phyloP scores from a whole-genome alignment of 2,329 filamentous ascomycete species.

The Trichocomaceae sp. region DNA sequence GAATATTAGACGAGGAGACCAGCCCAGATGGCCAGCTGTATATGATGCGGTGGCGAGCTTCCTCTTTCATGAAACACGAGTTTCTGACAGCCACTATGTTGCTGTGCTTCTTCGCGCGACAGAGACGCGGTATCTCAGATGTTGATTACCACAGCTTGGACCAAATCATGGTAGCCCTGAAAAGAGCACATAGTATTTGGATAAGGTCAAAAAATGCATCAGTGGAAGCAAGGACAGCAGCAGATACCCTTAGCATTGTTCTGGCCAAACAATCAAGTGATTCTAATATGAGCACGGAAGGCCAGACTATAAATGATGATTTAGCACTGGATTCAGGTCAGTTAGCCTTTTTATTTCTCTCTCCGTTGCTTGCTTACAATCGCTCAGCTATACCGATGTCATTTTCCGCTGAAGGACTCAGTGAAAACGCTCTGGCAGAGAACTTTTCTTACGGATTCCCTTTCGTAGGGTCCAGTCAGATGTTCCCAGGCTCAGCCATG shows the following conservation, averaged over 20 bases:
- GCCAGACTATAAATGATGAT: background rate
- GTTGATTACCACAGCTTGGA: conserved; percentile 14
- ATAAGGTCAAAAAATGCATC: conserved; percentile 15
- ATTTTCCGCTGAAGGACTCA: background rate
- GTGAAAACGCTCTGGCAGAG: background rate
- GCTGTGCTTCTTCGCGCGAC: conserved; percentile 37
- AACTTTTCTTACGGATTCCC: background rate
- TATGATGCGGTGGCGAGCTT: conserved; percentile 51
- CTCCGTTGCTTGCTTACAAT: background rate
- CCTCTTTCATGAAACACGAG: conserved; percentile 52
- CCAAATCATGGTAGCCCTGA: conserved; percentile 13
- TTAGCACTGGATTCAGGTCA: background rate
- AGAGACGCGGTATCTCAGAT: background rate
- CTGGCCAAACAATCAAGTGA: background rate
- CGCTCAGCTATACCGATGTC: background rate
- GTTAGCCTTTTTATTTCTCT: background rate
- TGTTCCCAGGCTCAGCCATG: background rate
- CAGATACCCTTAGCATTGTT: conserved; percentile 12
- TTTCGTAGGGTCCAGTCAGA: background rate
- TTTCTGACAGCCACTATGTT: conserved; percentile 56
- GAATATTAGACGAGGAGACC: conserved; percentile 6
- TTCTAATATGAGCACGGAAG: background rate
- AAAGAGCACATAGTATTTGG: conserved; percentile 16
- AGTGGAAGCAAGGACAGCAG: conserved; percentile 15
- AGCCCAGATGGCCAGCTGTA: conserved; percentile 48